Base-by-base conservation (phyloP, 768 basidiomycete species). In the Naganishia friedmannii region DNA sequence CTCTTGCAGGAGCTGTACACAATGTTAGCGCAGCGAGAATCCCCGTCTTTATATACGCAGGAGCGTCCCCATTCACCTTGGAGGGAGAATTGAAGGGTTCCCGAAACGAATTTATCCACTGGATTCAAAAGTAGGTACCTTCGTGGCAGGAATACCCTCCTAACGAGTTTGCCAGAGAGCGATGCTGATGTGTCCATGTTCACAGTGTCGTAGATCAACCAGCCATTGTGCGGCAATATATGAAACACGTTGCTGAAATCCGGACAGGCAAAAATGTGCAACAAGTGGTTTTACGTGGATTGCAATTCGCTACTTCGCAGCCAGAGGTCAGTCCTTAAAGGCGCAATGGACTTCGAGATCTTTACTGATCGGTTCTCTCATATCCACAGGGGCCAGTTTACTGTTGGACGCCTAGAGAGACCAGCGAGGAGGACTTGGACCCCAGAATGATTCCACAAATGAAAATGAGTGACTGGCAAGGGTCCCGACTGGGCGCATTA, bases 91-190 rank as follows among this genome's bases (percentile, higher is more conserved):
- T 86, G 54, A 85, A 82, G 54, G 89, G 89, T 0, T 84, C 84
- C 0, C 83, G 88, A 73, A 90, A 90, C 72, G 89, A 90, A 74
- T 90, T 86, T 84, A 88, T 88, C 46, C 87, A 88, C 84, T 88
- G 88, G 86, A 70, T 87, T 2, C 88, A 90, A 83, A 88, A 88
- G 86, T 72, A 45, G 26, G 31, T 57, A 21, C 13, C n/a, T 23
- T 34, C 1, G 34, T 12, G 34, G 34, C 7, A 15, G 42, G 42
- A 5, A 15, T 15, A 42, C 2, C 15, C 15, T 42, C 15, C 7
- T 39, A 8, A 8, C 28, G 0, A 17, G 2, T 28, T n/a, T 6
- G 8, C 13, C n/a, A 3, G 21, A 6, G 15, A 19, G 34, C 12
- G 34, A 32, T 28, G 6, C 19, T 56, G 29, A 28, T 56, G 19